These are phyloP conservation scores for Tympanopsis confertula DNA, from an alignment of 2,329 filamentous ascomycete genomes.

Conservation along the genomic window DNA sequence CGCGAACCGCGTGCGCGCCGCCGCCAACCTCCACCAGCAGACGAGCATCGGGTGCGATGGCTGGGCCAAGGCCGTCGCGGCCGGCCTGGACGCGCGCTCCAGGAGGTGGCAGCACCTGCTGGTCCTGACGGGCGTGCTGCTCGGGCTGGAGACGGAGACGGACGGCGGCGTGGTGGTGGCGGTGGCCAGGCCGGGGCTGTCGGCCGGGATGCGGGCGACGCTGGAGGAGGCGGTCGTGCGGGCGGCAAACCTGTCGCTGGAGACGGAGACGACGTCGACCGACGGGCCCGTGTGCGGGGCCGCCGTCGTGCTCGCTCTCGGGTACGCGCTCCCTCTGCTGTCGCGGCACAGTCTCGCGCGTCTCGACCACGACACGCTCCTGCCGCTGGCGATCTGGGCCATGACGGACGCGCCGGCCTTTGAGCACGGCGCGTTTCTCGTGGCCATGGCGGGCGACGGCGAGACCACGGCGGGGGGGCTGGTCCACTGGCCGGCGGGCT, in stretches of 20 bases:
- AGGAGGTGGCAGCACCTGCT: constrained; percentile 73
- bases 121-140: constrained; percentile 66
- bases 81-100: constrained; percentile 44
- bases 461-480: constrained; percentile 18
- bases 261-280: constrained; percentile 29
- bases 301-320: constrained; percentile 60
- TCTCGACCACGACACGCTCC: constrained; percentile 56
- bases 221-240: constrained; percentile 64
- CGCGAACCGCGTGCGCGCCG: constrained; percentile 34
- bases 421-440: constrained; percentile 64
- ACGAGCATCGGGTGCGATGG: constrained; percentile 27
- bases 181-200: constrained; percentile 49
- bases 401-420: constrained; percentile 65
- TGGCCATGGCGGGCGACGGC: constrained; percentile 52
- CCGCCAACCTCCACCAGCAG: constrained; percentile 24
- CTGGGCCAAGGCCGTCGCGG: constrained; percentile 44
- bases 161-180: too few species aligned
- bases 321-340: constrained; percentile 65
- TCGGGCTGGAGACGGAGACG: constrained; percentile 62
- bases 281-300: constrained; percentile 28
- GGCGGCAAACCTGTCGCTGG: constrained; percentile 66
- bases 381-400: constrained; percentile 58
- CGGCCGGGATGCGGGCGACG: constrained; percentile 48
- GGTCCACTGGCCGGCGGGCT: constrained; percentile 53
- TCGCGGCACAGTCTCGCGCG: constrained; percentile 43